Base-by-base conservation (phyloP, 1,284 basidiomycete species). In the Apiotrichum veenhuisii region DNA sequence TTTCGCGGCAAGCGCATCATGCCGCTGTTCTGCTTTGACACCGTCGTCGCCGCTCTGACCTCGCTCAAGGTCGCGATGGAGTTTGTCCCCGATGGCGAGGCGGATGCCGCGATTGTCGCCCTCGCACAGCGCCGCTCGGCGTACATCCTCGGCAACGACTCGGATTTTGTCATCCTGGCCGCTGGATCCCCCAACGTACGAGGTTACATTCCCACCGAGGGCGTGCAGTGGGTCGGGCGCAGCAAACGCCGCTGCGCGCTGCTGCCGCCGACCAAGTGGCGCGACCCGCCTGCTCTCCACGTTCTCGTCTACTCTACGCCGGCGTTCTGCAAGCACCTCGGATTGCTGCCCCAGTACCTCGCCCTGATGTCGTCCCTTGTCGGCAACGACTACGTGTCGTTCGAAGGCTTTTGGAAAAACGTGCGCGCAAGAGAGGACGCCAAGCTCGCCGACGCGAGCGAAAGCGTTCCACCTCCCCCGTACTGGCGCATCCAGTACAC, bases 61-160 rank as follows among this genome's bases (percentile, higher is more conserved):
- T 63, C 71, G 1, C 67, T 87, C 10, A 69, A 77, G 33, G 66
- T 76, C 26, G 64, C 66, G 7, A 69, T 62, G 14, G 66, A 68
- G 45, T 63, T 69, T 72, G 86, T 87, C 54, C 89, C 91, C 0
- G 86, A 91, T 62, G 87, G 86, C 66, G 91, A 95, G 73, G 90
- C 86, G 5, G 91, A 95, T 74, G 87, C 87, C 3, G 88, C 85
- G 57, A 87, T 88, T 34, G 89, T 93, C 3, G 86, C 87, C 58
- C 79, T 93, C 15, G 91, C 92, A 0, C 87, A 85, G 12, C 79
- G 83, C 50, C 71, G 89, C 9, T 81, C 83, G 2, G 90, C 83
- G 27, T 92, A 86, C 63, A 86, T 92, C 46, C 79, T 86, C 0
- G 88, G 87, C 22, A 83, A 82, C 59, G 91, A 91, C 78, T 89